Evolutionary conservation across 2,329 filamentous ascomycete species (phyloP).

Genomic region (Diaporthe vexans): DNA sequence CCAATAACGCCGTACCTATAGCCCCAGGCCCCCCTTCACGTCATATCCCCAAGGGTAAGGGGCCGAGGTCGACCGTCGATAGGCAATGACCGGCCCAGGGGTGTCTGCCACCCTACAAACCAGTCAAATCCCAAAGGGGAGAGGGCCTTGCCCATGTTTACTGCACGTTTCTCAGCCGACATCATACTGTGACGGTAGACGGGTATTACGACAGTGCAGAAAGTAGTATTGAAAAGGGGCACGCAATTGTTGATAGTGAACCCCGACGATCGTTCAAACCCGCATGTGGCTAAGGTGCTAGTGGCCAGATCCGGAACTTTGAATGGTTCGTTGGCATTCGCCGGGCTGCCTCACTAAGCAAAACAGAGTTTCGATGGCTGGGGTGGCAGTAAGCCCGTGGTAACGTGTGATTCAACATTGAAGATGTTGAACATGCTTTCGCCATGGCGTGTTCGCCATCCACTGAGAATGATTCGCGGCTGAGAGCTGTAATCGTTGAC

Average conservation of each 20-base stretch:
- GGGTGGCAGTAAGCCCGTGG: background rate
- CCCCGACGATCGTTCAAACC: background rate
- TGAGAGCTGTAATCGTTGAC: background rate
- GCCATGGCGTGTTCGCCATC: background rate
- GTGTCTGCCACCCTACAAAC: background rate
- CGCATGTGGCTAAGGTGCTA: background rate
- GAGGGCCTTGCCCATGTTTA: background rate
- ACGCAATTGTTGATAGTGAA: background rate
- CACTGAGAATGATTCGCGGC: background rate
- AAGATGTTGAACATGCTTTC: background rate
- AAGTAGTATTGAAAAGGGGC: background rate
- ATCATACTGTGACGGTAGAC: constrained; percentile 26
- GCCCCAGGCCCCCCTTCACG: background rate
- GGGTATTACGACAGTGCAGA: background rate
- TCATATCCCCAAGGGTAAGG: constrained; percentile 23
- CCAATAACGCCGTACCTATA: constrained; percentile 22
- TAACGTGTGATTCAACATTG: constrained; percentile 25
- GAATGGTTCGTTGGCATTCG: background rate
- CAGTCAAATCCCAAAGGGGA: background rate
- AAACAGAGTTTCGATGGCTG: constrained; percentile 27
- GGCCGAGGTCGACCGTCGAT: constrained; percentile 17
- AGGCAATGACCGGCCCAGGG: background rate
- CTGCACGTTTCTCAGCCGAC: constrained; percentile 1
- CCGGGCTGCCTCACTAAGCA: constrained; percentile 5
- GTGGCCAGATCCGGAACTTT: background rate